Conservation (phyloP, 305 asterid species). For the Euphrasia arctica region DNA sequence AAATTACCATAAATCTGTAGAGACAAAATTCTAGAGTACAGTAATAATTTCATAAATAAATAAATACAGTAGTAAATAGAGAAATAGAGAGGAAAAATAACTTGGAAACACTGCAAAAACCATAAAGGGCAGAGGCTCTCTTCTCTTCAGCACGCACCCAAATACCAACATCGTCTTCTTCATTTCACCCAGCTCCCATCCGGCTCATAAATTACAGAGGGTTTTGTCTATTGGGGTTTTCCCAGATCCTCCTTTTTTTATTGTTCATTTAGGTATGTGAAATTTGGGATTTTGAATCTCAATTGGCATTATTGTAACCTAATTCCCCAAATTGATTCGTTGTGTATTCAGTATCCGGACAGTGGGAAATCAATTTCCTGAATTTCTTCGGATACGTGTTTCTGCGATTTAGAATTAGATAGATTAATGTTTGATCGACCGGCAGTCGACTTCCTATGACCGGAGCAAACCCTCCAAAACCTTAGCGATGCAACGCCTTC, state of each 20-base stretch:
- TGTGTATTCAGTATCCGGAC: constrained; percentile 10
- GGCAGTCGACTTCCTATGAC: constrained; percentile 47
- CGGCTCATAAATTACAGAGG: constrained; percentile 14
- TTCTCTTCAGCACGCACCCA: constrained; percentile 15
- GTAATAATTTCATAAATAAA: constrained; percentile 23
- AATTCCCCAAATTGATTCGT: constrained; percentile 19
- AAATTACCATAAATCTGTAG: too few species aligned
- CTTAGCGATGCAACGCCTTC: constrained; percentile 47
- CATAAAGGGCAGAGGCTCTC: constrained; percentile 25
- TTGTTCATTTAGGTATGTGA: constrained; percentile 16
- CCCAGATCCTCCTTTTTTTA: constrained; percentile 26
- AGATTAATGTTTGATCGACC: constrained; percentile 49
- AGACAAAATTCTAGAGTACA: background rate
- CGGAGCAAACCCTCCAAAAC: constrained; percentile 51
- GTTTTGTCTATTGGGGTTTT: constrained; percentile 17
- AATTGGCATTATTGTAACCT: constrained; percentile 27
- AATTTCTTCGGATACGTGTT: constrained; percentile 16
- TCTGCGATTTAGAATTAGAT: constrained; percentile 23
- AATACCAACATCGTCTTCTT: constrained; percentile 23
- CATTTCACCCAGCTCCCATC: constrained; percentile 24
- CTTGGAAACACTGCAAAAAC: constrained; percentile 35
- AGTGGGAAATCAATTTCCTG: constrained; percentile 23
- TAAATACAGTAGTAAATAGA: constrained; percentile 1
- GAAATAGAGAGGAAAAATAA: constrained; percentile 21
- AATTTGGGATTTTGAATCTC: constrained; percentile 24